Conservation (phyloP, 164 flowering plant genomes). For the Liriodendron chinense region DNA sequence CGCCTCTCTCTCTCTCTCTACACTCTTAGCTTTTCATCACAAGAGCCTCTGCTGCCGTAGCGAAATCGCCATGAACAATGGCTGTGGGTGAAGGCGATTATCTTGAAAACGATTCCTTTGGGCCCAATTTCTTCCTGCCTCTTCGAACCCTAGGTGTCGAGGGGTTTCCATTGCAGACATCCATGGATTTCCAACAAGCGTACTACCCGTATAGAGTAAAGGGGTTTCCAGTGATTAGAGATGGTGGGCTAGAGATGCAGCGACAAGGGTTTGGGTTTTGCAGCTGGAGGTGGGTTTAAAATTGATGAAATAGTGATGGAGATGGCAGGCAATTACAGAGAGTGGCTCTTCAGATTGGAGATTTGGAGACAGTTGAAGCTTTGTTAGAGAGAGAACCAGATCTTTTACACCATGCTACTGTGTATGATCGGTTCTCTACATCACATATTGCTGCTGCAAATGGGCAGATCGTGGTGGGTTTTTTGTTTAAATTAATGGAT, state of each 20-base stretch:
- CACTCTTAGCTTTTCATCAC: too few species aligned
- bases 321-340: too few species aligned
- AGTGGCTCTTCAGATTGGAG: slow-evolving; percentile 63
- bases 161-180: neutral
- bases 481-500: neutral
- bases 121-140: neutral
- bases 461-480: slow-evolving; percentile 63
- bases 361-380: slow-evolving; percentile 30
- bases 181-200: neutral
- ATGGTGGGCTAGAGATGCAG: too few species aligned
- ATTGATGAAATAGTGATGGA: too few species aligned
- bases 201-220: too few species aligned
- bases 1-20: too few species aligned
- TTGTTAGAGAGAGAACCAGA: slow-evolving; percentile 41
- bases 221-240: too few species aligned
- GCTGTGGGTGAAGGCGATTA: neutral
- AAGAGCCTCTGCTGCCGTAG: too few species aligned
- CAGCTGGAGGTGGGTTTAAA: too few species aligned
- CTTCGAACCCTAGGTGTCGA: slow-evolving; percentile 4
- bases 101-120: neutral
- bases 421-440: slow-evolving; percentile 34
- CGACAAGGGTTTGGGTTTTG: too few species aligned
- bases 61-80: neutral
- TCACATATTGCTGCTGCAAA: slow-evolving; percentile 57
- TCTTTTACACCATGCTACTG: slow-evolving; percentile 29